Evolutionary conservation across 1,284 basidiomycete genomes (phyloP), one percentile per base, ranked within the genome.

Genomic region (Leccinum angustisporum): DNA sequence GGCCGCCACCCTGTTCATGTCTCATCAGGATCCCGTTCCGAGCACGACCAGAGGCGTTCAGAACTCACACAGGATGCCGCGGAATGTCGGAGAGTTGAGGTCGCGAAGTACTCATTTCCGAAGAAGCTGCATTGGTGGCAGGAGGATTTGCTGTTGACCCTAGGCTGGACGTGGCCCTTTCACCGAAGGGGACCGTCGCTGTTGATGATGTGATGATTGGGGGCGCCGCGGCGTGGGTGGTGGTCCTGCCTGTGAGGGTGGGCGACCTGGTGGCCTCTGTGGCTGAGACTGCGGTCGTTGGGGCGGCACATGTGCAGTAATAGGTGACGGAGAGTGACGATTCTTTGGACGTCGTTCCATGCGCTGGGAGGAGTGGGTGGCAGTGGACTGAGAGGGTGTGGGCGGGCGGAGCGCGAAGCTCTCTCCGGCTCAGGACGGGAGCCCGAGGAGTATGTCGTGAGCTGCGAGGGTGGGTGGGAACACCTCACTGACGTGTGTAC

Each of bases 271-370:
- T 9, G 72, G 72, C 13, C 74, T 70, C 56, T 80, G 81, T 5
- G 81, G 82, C 60, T 83, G 83, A 2, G 82, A 82, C 38, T 79
- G 82, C 27, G 82, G 82, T 57, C 82, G 75, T 61, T 76, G 78
- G 11, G 80, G 79, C 62, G 75, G 75, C 43, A 65, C 65, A 58
- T 76, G 73, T 18, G 73, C 56, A 57, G 70, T 73, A 69, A 78
- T 77, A 58, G 74, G 70, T 14, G 73, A 72, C 34, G 80, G 80
- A 46, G 80, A 81, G 61, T 76, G 79, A 65, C 74, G 81, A 64
- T 76, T 64, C 61, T 72, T 73, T 48, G 71, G 38, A 40, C 38
- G 38, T 38, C 36, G 36, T 38, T 38, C 36, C 36, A 60, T 76
- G 25, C 25, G 25, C 25, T 25, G 25, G 25, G 25, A 25, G 25